A percentile compares a stretch with the other conserved stretches of the same genome.
These are phyloP conservation scores for Zymoseptoria brevis DNA, from an alignment of 2,329 filamentous ascomycete species.

Conservation along the genomic window DNA sequence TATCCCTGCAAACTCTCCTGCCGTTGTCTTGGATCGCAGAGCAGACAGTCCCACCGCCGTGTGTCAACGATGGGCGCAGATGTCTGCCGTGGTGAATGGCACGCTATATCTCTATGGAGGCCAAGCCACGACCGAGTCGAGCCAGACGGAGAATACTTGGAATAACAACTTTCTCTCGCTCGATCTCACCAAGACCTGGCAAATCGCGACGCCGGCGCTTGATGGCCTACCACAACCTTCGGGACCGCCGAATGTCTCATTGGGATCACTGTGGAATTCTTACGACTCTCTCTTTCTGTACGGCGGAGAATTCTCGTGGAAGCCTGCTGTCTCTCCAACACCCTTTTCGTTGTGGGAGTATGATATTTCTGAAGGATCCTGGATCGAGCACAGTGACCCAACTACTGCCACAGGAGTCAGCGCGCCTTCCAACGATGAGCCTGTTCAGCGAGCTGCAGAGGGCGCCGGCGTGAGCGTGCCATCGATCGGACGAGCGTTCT, in stretches of 20 bases:
- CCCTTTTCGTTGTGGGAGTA: constrained; percentile 64
- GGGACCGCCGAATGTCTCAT: constrained; percentile 62
- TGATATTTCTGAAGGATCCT: constrained; percentile 49
- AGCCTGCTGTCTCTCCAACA: constrained; percentile 48
- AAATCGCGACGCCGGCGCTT: constrained; percentile 55
- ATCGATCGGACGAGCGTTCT: constrained; percentile 63
- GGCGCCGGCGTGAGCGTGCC: constrained; percentile 65
- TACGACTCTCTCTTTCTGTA: constrained; percentile 64
- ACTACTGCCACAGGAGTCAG: constrained; percentile 56
- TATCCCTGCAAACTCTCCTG: constrained; percentile 14
- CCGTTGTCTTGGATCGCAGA: constrained; percentile 16
- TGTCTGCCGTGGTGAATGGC: constrained; percentile 62
- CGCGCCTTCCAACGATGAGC: constrained; percentile 47
- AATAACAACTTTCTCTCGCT: constrained; percentile 66
- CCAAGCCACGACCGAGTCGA: constrained; percentile 49
- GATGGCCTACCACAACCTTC: constrained; percentile 56
- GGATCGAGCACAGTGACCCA: constrained; percentile 56
- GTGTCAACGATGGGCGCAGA: constrained; percentile 58
- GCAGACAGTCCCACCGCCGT: constrained; percentile 44
- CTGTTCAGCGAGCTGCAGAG: constrained; percentile 63
- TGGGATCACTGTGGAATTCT: constrained; percentile 71
- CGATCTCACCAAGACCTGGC: constrained; percentile 67
- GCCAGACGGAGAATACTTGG: constrained; percentile 59
- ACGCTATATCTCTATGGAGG: constrained; percentile 72
- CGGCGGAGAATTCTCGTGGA: constrained; percentile 64